Conservation (phyloP, 257 asterid species). For the Nicotiana noctiflora region DNA sequence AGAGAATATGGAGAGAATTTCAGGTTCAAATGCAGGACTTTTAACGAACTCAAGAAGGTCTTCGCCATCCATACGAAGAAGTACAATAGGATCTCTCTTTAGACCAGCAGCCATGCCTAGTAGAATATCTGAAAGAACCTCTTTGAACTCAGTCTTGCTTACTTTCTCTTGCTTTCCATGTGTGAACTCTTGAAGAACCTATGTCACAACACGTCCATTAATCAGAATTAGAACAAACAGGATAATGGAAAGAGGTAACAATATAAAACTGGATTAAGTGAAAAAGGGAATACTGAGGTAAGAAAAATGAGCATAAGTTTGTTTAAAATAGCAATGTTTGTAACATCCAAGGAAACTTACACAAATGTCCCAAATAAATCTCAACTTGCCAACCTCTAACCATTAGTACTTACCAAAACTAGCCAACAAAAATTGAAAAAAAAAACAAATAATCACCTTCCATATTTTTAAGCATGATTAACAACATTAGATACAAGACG, state of each 20-base stretch:
- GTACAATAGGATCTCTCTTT: conserved; percentile 83
- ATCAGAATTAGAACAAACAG: background rate
- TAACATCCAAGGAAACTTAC: too few species aligned
- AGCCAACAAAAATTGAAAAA: too few species aligned
- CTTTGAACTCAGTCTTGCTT: conserved; percentile 69
- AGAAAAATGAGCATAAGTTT: too few species aligned
- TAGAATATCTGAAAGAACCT: conserved; percentile 72
- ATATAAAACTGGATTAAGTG: background rate
- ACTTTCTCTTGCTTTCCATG: conserved; percentile 64
- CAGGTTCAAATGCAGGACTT: conserved; percentile 53
- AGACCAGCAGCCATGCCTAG: conserved; percentile 94
- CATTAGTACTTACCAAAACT: too few species aligned
- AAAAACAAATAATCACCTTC: too few species aligned
- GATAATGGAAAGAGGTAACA: background rate
- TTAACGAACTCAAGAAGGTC: conserved; percentile 66
- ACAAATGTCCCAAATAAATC: too few species aligned
- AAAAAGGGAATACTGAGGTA: background rate
- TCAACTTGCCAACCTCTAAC: too few species aligned
- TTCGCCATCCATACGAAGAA: conserved; percentile 86
- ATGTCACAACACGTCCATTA: background rate
- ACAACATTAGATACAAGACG: too few species aligned
- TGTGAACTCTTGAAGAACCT: conserved; percentile 89
- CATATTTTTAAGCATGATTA: too few species aligned
- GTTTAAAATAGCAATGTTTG: too few species aligned
- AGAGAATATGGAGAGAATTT: conserved; percentile 43